Conservation (phyloP, 352 stramenopile species). For the Pilasporangium apinafurcum region DNA sequence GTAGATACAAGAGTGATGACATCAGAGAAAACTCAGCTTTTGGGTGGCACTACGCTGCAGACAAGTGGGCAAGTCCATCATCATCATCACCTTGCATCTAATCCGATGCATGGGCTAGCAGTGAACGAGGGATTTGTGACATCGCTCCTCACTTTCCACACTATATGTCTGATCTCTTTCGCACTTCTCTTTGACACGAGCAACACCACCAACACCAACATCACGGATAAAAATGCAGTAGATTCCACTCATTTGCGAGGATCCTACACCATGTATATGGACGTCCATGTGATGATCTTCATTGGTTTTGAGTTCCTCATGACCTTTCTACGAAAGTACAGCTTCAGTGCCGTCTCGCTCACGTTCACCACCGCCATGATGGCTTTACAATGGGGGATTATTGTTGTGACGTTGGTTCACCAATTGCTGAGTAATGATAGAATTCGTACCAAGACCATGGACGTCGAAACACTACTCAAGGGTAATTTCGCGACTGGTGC, state of each 20-base stretch:
- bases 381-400: slow-evolving; percentile 62
- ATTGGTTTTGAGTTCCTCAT: slow-evolving; percentile 87
- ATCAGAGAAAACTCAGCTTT: too few relatives aligned
- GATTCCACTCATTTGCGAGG: too few relatives aligned
- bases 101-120: too few relatives aligned
- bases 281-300: slow-evolving; percentile 84
- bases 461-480: slow-evolving; percentile 64
- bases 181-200: slow-evolving; percentile 42
- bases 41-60: too few relatives aligned
- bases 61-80: too few relatives aligned
- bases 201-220: too few relatives aligned
- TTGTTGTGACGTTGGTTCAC: slow-evolving; percentile 52
- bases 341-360: slow-evolving; percentile 62
- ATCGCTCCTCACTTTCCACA: slow-evolving; percentile 31
- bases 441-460: slow-evolving; percentile 39
- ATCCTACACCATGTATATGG: slow-evolving; percentile 63
- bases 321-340: slow-evolving; percentile 85
- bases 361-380: slow-evolving; percentile 75
- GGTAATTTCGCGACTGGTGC: slow-evolving; percentile 81
- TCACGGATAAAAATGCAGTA: too few relatives aligned
- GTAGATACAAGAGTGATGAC: too few relatives aligned
- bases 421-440: slow-evolving; percentile 40
- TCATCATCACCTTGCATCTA: too few relatives aligned
- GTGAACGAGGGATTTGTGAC: too few relatives aligned
- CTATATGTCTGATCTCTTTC: slow-evolving; percentile 39